Evolutionary conservation across 2,329 filamentous ascomycete species (phyloP).

Genomic region (Alternaria sp.): DNA sequence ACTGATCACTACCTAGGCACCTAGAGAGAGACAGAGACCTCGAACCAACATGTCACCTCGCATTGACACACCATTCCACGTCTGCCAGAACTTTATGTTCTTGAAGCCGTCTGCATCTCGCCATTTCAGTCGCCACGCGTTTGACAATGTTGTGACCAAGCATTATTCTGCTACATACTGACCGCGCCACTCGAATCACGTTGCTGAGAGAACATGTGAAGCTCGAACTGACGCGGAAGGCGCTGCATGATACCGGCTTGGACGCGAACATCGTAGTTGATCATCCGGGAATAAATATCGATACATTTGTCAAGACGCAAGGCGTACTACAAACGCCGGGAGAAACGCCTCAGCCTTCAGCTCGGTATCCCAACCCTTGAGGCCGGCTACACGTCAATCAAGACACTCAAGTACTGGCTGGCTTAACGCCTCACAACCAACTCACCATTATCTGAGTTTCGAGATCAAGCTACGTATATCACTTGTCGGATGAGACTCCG

Average conservation of each 20-base stretch:
- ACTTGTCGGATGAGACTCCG: background rate
- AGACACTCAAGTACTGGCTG: background rate
- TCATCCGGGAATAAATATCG: accelerated
- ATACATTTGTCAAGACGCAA: background rate
- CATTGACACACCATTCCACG: background rate
- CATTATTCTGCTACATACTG: accelerated
- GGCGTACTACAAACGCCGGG: background rate
- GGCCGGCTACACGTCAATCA: background rate
- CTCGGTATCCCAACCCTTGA: background rate
- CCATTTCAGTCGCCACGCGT: background rate
- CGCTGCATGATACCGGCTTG: background rate
- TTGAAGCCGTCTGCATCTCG: background rate
- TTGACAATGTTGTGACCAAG: background rate
- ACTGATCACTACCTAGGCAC: background rate
- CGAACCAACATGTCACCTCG: background rate
- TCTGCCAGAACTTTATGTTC: background rate
- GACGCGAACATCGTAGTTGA: accelerated
- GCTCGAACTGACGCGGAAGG: background rate
- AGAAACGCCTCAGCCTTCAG: background rate
- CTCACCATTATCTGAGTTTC: too few species aligned
- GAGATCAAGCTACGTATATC: too few species aligned
- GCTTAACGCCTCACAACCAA: background rate
- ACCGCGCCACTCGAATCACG: background rate
- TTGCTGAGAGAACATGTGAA: background rate
- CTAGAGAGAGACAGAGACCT: background rate